These are phyloP conservation scores for Phaeosphaeriaceae sp. DNA, from an alignment of 2,329 filamentous ascomycete genomes.

Conservation along the genomic window DNA sequence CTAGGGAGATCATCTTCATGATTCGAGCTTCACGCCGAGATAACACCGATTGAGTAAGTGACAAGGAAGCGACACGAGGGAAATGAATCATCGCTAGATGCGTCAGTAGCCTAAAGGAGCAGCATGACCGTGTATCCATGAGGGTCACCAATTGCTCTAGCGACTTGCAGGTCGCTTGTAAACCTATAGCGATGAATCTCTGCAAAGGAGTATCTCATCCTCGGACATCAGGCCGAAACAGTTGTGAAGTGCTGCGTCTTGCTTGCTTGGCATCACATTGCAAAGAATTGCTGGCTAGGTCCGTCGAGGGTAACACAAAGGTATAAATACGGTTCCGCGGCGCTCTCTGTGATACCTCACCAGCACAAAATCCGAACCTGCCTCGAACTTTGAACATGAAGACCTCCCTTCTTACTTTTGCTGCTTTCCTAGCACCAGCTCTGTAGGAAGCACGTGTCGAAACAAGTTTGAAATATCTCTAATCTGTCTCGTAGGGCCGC, in stretches of 20 bases:
- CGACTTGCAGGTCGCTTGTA: neutral
- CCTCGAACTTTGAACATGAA: neutral
- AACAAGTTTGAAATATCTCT: neutral
- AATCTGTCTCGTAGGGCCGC: neutral
- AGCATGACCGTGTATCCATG: neutral
- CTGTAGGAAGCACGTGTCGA: neutral
- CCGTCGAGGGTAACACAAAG: neutral
- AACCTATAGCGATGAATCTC: neutral
- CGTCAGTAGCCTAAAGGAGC: neutral
- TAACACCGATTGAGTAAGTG: neutral
- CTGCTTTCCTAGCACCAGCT: neutral
- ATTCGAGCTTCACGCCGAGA: neutral
- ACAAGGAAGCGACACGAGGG: neutral
- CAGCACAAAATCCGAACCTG: neutral
- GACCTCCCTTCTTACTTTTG: neutral
- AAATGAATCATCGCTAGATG: neutral
- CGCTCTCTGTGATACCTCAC: neutral
- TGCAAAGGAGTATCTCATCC: neutral
- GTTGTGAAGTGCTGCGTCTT: neutral
- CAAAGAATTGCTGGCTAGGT: neutral
- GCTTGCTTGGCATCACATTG: neutral
- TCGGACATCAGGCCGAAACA: neutral
- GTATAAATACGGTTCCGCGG: neutral
- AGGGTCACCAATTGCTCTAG: neutral
- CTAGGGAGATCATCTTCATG: neutral